These are phyloP conservation scores for Pythium phragmiticola DNA, from an alignment of 352 stramenopile genomes.

Conservation along the genomic window DNA sequence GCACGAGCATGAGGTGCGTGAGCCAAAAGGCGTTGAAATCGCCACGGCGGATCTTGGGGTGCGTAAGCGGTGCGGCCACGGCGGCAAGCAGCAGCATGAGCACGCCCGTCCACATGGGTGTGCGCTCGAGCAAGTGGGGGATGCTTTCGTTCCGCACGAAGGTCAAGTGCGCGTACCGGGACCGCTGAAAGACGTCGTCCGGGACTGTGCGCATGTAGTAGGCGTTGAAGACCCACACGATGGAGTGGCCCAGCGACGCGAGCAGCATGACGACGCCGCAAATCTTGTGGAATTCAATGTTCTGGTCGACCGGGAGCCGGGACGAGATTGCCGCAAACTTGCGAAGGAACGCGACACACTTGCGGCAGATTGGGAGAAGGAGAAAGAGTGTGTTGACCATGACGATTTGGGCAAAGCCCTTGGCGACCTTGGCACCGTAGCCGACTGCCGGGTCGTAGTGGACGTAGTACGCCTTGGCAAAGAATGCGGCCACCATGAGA, in stretches of 20 bases:
- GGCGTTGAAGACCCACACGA: slow-evolving; percentile 56
- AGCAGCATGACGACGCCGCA: slow-evolving; percentile 61
- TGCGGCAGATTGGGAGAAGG: neutral
- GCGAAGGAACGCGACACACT: slow-evolving; percentile 36
- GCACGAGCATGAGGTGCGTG: slow-evolving; percentile 6
- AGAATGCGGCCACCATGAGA: slow-evolving; percentile 49
- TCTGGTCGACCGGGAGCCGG: slow-evolving; percentile 6
- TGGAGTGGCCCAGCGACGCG: slow-evolving; percentile 56
- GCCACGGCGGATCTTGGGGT: slow-evolving; percentile 1
- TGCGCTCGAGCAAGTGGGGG: neutral
- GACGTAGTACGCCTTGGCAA: slow-evolving; percentile 32
- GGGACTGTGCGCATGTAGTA: slow-evolving; percentile 48
- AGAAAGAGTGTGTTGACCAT: neutral
- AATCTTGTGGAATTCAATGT: neutral
- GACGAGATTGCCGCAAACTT: slow-evolving; percentile 24
- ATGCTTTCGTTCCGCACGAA: slow-evolving; percentile 59
- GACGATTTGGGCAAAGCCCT: neutral
- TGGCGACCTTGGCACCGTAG: neutral
- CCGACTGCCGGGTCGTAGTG: neutral
- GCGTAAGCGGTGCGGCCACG: neutral
- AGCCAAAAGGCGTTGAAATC: slow-evolving; percentile 15
- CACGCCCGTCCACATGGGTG: slow-evolving; percentile 7
- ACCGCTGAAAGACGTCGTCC: slow-evolving; percentile 39
- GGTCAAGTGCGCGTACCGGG: slow-evolving; percentile 40
- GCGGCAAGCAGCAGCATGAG: slow-evolving; percentile 7